phyloP scores from a whole-genome alignment of 192 early-diverging fungal genomes.

The Coemansia sp. region DNA sequence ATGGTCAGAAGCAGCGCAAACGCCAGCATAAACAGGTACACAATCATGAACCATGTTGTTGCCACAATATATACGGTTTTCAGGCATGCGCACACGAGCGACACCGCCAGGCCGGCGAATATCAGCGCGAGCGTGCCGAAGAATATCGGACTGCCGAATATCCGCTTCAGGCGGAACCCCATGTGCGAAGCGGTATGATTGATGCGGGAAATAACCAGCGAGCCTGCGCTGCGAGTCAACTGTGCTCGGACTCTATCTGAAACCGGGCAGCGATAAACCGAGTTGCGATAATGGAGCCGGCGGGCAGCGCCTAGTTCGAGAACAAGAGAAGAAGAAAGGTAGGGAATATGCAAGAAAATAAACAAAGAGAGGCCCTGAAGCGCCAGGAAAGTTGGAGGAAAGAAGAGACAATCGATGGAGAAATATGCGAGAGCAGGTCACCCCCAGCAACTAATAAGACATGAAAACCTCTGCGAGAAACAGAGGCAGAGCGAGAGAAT shows the following conservation, averaged over 20 bases:
- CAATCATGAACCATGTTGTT: constrained; percentile 49
- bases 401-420: not conserved
- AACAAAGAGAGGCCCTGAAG: constrained; percentile 4
- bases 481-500: no score
- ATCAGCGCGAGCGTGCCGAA: constrained; percentile 40
- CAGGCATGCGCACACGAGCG: constrained; percentile 35
- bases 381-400: constrained; percentile 1
- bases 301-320: not conserved
- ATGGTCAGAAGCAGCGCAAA: constrained; percentile 24
- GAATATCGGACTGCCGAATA: constrained; percentile 45
- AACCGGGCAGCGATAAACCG: not conserved
- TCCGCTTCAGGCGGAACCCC: constrained; percentile 22
- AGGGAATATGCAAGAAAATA: constrained; percentile 5
- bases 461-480: constrained; percentile 3
- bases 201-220: not conserved
- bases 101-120: constrained; percentile 30
- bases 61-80: constrained; percentile 32
- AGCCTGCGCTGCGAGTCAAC: not conserved
- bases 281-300: not conserved
- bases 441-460: not conserved
- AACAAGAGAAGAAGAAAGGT: not conserved
- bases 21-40: constrained; percentile 26
- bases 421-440: not conserved
- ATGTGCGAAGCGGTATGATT: not conserved
- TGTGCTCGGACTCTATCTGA: not conserved